These are phyloP conservation scores for Cadophora luteo-olivacea DNA, from an alignment of 2,329 filamentous ascomycete genomes.

Conservation along the genomic window DNA sequence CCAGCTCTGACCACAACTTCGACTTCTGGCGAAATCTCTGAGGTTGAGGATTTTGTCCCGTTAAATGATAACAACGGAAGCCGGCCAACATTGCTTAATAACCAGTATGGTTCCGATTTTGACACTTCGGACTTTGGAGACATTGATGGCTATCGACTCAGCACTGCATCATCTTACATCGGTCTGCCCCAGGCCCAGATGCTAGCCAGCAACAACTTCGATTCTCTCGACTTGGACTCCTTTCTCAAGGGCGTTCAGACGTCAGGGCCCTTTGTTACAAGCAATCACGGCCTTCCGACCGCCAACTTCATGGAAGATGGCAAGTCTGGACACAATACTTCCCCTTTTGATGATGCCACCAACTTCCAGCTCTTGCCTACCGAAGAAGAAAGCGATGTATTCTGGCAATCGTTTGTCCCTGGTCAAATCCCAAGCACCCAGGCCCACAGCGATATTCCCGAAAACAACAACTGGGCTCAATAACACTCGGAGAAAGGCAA, in stretches of 20 bases:
- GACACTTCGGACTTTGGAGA: conserved; percentile 48
- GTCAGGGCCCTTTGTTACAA: conserved; percentile 25
- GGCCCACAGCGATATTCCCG: conserved; percentile 33
- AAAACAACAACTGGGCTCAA: conserved; percentile 44
- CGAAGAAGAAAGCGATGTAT: conserved; percentile 54
- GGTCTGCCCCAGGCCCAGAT: conserved; percentile 54
- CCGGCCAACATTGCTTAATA: conserved; percentile 48
- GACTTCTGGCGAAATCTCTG: conserved; percentile 71
- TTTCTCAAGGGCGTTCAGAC: conserved; percentile 53
- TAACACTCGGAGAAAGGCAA: conserved; percentile 46
- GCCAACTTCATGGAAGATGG: conserved; percentile 39
- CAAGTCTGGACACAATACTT: conserved; percentile 52
- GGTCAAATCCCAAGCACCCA: conserved; percentile 32
- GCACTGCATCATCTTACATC: conserved; percentile 55
- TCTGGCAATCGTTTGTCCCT: conserved; percentile 48
- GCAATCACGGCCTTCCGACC: conserved; percentile 35
- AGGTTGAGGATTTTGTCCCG: conserved; percentile 64
- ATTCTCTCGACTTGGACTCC: conserved; percentile 60
- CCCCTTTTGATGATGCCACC: conserved; percentile 46
- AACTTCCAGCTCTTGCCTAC: conserved; percentile 49
- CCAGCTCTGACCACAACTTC: conserved; percentile 62
- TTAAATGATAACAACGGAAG: conserved; percentile 48
- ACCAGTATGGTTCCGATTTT: conserved; percentile 48
- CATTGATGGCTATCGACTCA: conserved; percentile 57
- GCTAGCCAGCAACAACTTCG: conserved; percentile 54